phyloP scores from a whole-genome alignment of 1,139 yeast species.

The Sugiyamaella xylanicola region DNA sequence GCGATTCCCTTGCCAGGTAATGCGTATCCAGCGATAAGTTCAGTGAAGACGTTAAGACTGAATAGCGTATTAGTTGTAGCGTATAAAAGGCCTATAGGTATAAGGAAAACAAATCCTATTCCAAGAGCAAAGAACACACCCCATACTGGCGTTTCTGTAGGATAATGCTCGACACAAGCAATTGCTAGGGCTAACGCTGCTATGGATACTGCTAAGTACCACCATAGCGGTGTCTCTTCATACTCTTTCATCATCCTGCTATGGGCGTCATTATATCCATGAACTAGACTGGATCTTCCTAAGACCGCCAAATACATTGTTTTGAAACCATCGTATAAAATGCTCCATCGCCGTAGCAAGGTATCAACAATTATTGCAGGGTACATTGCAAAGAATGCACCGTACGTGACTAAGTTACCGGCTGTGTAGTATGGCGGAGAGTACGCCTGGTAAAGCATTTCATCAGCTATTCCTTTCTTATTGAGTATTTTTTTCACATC shows the following conservation, averaged over 20 bases:
- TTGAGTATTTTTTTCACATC: constrained; percentile 48
- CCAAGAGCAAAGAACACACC: constrained; percentile 60
- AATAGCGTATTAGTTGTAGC: constrained; percentile 56
- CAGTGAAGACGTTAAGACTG: constrained; percentile 62
- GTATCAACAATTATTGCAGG: constrained; percentile 57
- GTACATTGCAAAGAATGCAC: constrained; percentile 59
- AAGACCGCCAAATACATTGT: constrained; percentile 17
- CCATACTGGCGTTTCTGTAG: constrained; percentile 52
- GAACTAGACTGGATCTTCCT: constrained; percentile 12
- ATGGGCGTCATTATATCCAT: constrained; percentile 53
- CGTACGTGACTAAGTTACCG: constrained; percentile 56
- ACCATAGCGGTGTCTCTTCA: constrained; percentile 66
- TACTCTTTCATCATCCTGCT: constrained; percentile 57
- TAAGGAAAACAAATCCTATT: constrained; percentile 56
- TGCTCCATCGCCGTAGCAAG: constrained; percentile 33
- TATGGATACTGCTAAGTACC: constrained; percentile 53
- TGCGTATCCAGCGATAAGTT: constrained; percentile 63
- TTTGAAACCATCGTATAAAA: constrained; percentile 32
- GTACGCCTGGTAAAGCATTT: constrained; percentile 38
- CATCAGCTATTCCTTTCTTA: constrained; percentile 40
- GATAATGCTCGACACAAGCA: constrained; percentile 50
- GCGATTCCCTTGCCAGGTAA: constrained; percentile 66
- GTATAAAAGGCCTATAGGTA: constrained; percentile 52
- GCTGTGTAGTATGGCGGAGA: constrained; percentile 63
- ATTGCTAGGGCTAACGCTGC: constrained; percentile 54